Percentiles rank a stretch among this genome's conserved stretches.
Evolutionary conservation across 768 basidiomycete genomes (phyloP).

Genomic region (Calocera cornea): DNA sequence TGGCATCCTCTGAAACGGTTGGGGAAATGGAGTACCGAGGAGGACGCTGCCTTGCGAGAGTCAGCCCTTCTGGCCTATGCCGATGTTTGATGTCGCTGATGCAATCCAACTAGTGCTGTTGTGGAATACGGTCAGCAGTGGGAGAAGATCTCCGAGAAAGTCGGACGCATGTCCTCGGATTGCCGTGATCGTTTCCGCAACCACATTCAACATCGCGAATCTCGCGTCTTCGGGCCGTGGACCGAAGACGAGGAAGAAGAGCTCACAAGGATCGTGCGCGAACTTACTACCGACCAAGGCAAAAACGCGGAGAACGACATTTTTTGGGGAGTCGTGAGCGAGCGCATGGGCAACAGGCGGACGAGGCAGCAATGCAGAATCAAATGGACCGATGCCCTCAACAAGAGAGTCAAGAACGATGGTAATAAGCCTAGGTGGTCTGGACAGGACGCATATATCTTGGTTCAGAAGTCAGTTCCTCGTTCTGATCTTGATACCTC

Average conservation of each 20-base stretch:
- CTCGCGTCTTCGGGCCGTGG: slow-evolving; percentile 54
- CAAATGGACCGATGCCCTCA: slow-evolving; percentile 76
- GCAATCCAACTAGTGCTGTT: slow-evolving; percentile 43
- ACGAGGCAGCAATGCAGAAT: slow-evolving; percentile 75
- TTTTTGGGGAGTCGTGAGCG: slow-evolving; percentile 68
- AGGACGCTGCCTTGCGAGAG: slow-evolving; percentile 53
- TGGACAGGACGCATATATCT: slow-evolving; percentile 59
- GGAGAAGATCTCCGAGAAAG: slow-evolving; percentile 58
- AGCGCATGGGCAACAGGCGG: slow-evolving; percentile 61
- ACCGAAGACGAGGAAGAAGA: slow-evolving; percentile 66
- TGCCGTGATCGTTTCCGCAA: slow-evolving; percentile 80
- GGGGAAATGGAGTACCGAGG: slow-evolving; percentile 54
- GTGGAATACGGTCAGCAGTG: slow-evolving; percentile 57
- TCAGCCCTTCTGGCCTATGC: slow-evolving; percentile 24
- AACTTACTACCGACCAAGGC: slow-evolving; percentile 60
- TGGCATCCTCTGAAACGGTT: slow-evolving; percentile 56
- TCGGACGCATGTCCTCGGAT: slow-evolving; percentile 65
- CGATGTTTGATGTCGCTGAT: slow-evolving; percentile 1
- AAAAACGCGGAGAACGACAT: slow-evolving; percentile 63
- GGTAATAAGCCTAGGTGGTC: slow-evolving; percentile 63
- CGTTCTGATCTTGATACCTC: neutral
- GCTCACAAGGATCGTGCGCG: slow-evolving; percentile 58
- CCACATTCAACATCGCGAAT: slow-evolving; percentile 55
- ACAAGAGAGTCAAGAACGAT: slow-evolving; percentile 56
- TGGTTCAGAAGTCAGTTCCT: slow-evolving; percentile 58